Conservation (phyloP, 768 basidiomycete genomes). For the Lactifluus pinguis region DNA sequence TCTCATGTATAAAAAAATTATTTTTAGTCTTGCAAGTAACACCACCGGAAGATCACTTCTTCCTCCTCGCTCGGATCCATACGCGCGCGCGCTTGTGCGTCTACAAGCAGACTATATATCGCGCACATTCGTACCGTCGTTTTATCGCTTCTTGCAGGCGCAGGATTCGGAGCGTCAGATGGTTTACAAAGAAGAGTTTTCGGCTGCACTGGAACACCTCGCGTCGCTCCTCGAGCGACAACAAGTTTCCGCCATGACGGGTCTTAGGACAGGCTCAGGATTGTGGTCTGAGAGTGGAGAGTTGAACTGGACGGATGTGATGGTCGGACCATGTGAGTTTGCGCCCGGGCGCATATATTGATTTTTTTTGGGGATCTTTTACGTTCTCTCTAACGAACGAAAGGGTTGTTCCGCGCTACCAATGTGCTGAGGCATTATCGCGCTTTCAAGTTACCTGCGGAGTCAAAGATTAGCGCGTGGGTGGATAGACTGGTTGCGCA, state of each 20-base stretch:
- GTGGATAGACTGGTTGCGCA: conserved; percentile 45
- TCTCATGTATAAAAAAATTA: too few relatives aligned
- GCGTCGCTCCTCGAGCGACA: neutral
- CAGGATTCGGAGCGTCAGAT: conserved; percentile 47
- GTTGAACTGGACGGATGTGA: conserved; percentile 55
- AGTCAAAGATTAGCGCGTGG: conserved; percentile 44
- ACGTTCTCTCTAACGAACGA: too few relatives aligned
- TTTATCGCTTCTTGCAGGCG: conserved; percentile 68
- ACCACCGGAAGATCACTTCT: conserved; percentile 30
- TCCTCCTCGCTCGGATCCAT: conserved; percentile 50
- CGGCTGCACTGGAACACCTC: neutral
- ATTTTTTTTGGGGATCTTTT: too few relatives aligned
- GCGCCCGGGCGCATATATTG: too few relatives aligned
- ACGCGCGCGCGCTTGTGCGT: conserved; percentile 57
- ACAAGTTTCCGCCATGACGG: neutral
- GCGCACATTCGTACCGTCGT: conserved; percentile 55
- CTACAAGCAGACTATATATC: conserved; percentile 63
- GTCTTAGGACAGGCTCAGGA: conserved; percentile 31
- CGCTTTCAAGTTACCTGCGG: conserved; percentile 48
- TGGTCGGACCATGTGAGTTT: conserved; percentile 58
- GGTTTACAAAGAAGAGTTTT: neutral
- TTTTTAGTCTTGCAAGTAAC: neutral
- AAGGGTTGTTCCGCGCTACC: conserved; percentile 61
- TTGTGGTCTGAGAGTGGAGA: conserved; percentile 51
- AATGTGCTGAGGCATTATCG: conserved; percentile 60